A percentile compares a stretch with the other conserved stretches of the same genome.
Conservation (phyloP, 2,329 filamentous ascomycete species). For the Penicillium expansum region DNA sequence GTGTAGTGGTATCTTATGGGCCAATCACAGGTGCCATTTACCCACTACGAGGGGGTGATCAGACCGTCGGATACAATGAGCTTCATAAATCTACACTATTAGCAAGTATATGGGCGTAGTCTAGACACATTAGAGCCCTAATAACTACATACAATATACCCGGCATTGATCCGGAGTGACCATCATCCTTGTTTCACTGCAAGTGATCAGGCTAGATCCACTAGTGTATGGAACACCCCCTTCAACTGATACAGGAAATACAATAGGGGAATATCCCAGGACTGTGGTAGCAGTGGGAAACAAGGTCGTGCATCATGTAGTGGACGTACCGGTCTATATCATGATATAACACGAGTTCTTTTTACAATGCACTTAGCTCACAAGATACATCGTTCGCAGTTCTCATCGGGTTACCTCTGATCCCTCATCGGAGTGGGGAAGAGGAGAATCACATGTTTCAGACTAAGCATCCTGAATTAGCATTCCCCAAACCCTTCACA, state of each 20-base stretch:
- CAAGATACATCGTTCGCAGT: not conserved
- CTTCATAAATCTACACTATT: not conserved
- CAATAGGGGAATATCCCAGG: not conserved
- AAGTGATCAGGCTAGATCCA: not conserved
- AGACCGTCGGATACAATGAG: slow-evolving; percentile 5
- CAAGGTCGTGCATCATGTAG: not conserved
- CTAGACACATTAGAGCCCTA: not conserved
- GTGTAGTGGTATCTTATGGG: slow-evolving; percentile 13
- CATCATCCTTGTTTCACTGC: not conserved
- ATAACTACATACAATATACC: not conserved
- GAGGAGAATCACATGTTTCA: slow-evolving; percentile 11
- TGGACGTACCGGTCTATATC: not conserved
- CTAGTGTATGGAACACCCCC: not conserved
- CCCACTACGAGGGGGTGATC: not conserved
- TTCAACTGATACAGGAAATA: not conserved
- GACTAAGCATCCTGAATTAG: not conserved
- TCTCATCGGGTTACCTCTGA: not conserved
- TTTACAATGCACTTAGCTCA: not conserved
- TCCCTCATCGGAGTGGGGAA: not conserved
- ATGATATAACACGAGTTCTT: not conserved
- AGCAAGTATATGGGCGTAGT: not conserved
- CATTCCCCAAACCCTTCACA: slow-evolving; percentile 1
- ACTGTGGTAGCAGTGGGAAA: not conserved
- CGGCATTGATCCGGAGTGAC: not conserved
- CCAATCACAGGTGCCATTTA: slow-evolving; percentile 10